A percentile compares a stretch with the other conserved stretches of the same genome.
Evolutionary conservation across 108 stramenopile species (phyloP).

Genomic region (Pseudonitzschia multiseries): DNA sequence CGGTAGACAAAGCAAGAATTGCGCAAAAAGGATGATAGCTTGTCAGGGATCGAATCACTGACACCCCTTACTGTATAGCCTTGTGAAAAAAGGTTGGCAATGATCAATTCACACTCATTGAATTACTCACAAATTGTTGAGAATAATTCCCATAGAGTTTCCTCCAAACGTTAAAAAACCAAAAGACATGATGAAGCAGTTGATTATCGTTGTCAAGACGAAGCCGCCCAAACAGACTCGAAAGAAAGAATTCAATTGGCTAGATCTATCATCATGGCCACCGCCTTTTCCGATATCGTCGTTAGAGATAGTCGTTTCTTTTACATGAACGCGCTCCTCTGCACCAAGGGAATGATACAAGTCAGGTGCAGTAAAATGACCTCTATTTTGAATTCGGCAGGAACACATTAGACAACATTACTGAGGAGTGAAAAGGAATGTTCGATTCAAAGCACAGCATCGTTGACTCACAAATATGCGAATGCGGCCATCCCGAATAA

Average conservation of each 20-base stretch:
- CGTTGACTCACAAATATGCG: conserved; percentile 50
- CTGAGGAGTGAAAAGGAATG: neutral
- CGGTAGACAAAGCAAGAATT: no score
- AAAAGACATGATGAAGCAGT: conserved; percentile 69
- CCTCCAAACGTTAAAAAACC: conserved; percentile 93
- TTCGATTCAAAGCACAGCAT: neutral
- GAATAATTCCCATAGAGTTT: conserved; percentile 68
- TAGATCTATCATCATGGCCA: neutral
- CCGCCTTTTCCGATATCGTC: neutral
- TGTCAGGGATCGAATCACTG: no score
- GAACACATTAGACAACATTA: neutral
- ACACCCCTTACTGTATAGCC: no score
- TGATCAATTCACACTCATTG: no score
- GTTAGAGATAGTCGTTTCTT: no score
- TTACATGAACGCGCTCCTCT: no score
- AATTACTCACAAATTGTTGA: conserved; percentile 78
- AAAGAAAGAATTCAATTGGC: conserved; percentile 32
- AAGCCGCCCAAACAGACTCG: conserved; percentile 65
- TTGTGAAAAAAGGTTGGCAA: no score
- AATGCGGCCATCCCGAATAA: conserved; percentile 86
- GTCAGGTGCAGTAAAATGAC: conserved; percentile 90
- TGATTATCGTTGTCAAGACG: conserved; percentile 50
- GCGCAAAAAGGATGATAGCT: no score
- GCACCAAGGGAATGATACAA: conserved; percentile 72
- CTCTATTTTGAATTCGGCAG: conserved; percentile 13